A percentile compares a stretch with the other conserved stretches of the same genome.
These are phyloP conservation scores for Lenwebbia sp. DNA, from an alignment of 345 rosid species.

Conservation along the genomic window DNA sequence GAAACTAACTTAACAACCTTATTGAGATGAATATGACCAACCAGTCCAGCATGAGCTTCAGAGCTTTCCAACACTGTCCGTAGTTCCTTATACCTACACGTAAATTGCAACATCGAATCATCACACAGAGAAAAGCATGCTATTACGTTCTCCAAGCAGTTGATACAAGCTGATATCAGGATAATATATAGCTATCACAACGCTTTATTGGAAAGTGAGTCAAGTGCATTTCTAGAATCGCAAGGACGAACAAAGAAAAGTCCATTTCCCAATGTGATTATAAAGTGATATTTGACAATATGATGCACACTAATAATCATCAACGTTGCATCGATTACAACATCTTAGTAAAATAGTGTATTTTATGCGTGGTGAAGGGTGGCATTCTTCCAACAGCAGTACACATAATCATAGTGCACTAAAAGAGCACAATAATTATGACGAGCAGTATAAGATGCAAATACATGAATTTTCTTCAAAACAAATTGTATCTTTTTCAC, in stretches of 20 bases:
- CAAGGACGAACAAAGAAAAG: background rate
- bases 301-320: background rate
- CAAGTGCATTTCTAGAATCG: background rate
- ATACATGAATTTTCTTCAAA: background rate
- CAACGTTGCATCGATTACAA: background rate
- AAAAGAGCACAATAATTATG: background rate
- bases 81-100: conserved; percentile 46
- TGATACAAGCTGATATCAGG: background rate
- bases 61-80: conserved; percentile 25
- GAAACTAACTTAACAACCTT: conserved; percentile 28
- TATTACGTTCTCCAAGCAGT: background rate
- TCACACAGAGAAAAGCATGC: background rate
- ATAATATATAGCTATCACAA: background rate
- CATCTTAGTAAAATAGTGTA: background rate
- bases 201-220: background rate
- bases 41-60: conserved; percentile 46
- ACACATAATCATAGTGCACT: background rate
- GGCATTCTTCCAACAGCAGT: background rate
- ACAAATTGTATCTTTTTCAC: background rate
- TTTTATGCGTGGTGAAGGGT: background rate
- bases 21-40: conserved; percentile 72
- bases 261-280: background rate
- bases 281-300: background rate
- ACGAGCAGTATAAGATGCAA: background rate
- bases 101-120: conserved; percentile 1